Evolutionary conservation across 495 filamentous ascomycete species (phyloP), one percentile per base, ranked within the genome.

Genomic region (Baudoinia panamericana): DNA sequence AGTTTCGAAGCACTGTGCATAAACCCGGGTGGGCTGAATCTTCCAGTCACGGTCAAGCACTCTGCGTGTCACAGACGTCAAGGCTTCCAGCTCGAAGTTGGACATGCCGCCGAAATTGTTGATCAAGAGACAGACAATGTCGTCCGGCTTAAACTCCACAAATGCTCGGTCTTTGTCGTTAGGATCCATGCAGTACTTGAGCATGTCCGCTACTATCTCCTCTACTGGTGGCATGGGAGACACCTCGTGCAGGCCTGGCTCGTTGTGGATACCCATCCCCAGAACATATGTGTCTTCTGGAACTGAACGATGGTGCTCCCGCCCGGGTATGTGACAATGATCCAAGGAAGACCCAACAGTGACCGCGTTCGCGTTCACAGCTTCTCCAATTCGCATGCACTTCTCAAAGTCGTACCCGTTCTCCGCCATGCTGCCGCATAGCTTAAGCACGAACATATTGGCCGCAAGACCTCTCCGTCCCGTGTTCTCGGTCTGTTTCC

Each of bases 21-120:
- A 63, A 25, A 64, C 57, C 15, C 58, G 55, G 5, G 42, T 49
- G 0, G 63, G 63, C n/a, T 31, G 45, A 18, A 62, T 62, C 5
- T 60, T 55, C 57, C 56, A 48, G 60, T 71, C 59, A 55, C 59
- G 49, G 62, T 69, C 53, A 63, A 76, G 57, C 32, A 70, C 66
- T 10, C 61, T 63, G 9, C 74, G 60, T 6, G 69, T 55, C 37
- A 75, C 64, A 31, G 70, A 64, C 5, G 69, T 62, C 11, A 78
- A 56, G 0, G 68, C 73, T 26, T 72, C 72, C 20, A 74, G 56
- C 56, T 78, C 74, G 4, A 78, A 64, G 34, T 68, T 68, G 0
- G 72, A 76, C 51, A 78, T 65, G 37, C 74, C 72, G 29, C 74
- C 74, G 44, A 73, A 72, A 58, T 78, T 78, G 63, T 72, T 75